Evolutionary conservation across 169 alveolate genomes (phyloP).

Genomic region (Amoebophrya sp.): DNA sequence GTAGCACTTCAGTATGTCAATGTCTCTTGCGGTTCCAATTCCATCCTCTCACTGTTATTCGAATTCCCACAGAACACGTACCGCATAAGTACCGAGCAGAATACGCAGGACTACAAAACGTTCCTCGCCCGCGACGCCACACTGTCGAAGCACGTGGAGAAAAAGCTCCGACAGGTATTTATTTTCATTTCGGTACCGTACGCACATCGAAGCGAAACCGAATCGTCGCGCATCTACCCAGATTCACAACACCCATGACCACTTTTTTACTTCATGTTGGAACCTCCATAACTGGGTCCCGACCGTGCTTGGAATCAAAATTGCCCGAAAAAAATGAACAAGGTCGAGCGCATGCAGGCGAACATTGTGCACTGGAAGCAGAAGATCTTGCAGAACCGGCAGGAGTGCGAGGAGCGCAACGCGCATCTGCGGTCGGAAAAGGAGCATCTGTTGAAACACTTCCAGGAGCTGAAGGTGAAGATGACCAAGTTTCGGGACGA

Average conservation of each 20-base stretch:
- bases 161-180: slow-evolving; percentile 35
- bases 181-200: neutral
- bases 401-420: slow-evolving; percentile 69
- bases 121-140: slow-evolving; percentile 40
- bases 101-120: slow-evolving; percentile 51
- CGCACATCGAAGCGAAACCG: neutral
- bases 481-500: slow-evolving; percentile 30
- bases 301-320: neutral
- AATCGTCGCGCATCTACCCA: too few relatives aligned
- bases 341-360: slow-evolving; percentile 50
- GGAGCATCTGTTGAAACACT: slow-evolving; percentile 56
- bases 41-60: neutral
- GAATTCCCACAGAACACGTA: slow-evolving; percentile 13
- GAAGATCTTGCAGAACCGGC: slow-evolving; percentile 56
- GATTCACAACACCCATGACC: neutral
- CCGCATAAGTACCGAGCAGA: slow-evolving; percentile 33
- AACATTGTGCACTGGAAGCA: slow-evolving; percentile 49
- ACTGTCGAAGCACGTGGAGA: slow-evolving; percentile 45
- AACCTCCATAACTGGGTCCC: neutral
- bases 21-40: neutral
- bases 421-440: slow-evolving; percentile 58
- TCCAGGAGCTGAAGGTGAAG: slow-evolving; percentile 53
- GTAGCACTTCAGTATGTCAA: too few relatives aligned
- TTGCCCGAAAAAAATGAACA: neutral
- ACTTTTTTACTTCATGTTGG: neutral